Evolutionary conservation across 2,329 filamentous ascomycete species (phyloP), one percentile per base, ranked within the genome.

Genomic region (Helminthosporium solani): DNA sequence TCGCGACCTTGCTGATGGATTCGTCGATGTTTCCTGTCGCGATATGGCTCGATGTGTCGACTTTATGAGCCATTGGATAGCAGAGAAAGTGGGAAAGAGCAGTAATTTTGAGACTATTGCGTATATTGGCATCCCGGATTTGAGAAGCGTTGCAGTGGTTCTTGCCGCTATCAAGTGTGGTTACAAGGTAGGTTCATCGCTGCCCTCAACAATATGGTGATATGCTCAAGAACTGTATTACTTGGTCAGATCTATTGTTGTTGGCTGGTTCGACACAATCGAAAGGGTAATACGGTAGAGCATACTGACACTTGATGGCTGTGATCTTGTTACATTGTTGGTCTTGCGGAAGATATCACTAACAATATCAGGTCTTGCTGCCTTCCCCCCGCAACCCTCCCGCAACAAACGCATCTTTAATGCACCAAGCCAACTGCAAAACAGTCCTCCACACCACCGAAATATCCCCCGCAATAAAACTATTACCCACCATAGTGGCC

Each of bases 381-480:
- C 46, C 45, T 5, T 60, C 57, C 2, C 52, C 55, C n/a, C 49
- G 54, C n/a, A 58, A 58, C 34, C 49, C 47, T 15, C 21, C 50
- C 11, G 49, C 48, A n/a, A 52, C 43, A 21, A 47, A 53, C 18
- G 23, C 49, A 0, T 49, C 47, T n/a, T 44, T 61, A 18, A 41
- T 61, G 34, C 19, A 58, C 7, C 38, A 50, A 16, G 56, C 50
- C 3, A n/a, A 33, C 2, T 59, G 56, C 42, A 34, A 23, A 7
- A 52, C 41, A 16, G 11, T 53, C 11, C 30, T 50, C 12, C 43
- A 52, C 34, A 27, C 51, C 20, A 15, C 28, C 7, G 51, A 54
- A 34, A 45, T 56, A 5, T 11, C 9, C 2, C 33, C 48, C 4
- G 38, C 48, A 14, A 23, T 48, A 5, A 34, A 46, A 28, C 6